Evolutionary conservation across 2,329 filamentous ascomycete species (phyloP), one percentile per base, ranked within the genome.

Genomic region (Beauveria rudraprayagi): DNA sequence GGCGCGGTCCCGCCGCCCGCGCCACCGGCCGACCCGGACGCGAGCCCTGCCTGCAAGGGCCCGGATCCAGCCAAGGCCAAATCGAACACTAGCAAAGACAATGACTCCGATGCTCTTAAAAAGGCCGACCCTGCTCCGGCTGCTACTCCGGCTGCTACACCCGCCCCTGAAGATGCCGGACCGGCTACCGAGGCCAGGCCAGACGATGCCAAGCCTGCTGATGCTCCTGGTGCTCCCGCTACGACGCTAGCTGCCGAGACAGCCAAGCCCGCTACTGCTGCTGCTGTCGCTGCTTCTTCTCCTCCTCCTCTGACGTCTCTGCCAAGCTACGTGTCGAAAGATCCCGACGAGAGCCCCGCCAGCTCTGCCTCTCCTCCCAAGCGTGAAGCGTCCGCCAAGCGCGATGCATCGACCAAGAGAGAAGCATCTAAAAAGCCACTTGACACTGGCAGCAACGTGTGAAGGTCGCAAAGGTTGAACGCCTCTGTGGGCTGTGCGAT

Each of bases 321-420:
- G 26, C 55, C 34, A 26, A 50, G 34, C 47, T 11, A 56, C 43
- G 22, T 41, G 22, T 41, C 44, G 19, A 26, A 46, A 10, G 63
- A 65, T 34, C 64, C 64, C 3, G 64, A 65, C 34, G 64, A 62
- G 43, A 64, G 63, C 19, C 64, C 64, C 5, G 64, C 64, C 14
- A 63, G 63, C 44, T 52, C 63, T 14, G 64, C 63, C 41, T 26
- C 54, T 34, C 26, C 52, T 43, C 64, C 64, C 5, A 64, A 61
- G 50, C 58, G 60, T 14, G 64, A 65, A 6, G 41, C 48, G 5
- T 59, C 60, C 53, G 56, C 54, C 44, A 61, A 61, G 44, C 56
- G 34, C 1, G 34, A 37, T 5, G 34, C 48, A 5, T 59, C 60
- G 50, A 56, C 54, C 44, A 61, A 61, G 44, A 56, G 30, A 10